Percentiles rank a stretch among this genome's conserved stretches.
Conservation (phyloP, 495 filamentous ascomycete genomes). For the Aspergillus campestris region DNA sequence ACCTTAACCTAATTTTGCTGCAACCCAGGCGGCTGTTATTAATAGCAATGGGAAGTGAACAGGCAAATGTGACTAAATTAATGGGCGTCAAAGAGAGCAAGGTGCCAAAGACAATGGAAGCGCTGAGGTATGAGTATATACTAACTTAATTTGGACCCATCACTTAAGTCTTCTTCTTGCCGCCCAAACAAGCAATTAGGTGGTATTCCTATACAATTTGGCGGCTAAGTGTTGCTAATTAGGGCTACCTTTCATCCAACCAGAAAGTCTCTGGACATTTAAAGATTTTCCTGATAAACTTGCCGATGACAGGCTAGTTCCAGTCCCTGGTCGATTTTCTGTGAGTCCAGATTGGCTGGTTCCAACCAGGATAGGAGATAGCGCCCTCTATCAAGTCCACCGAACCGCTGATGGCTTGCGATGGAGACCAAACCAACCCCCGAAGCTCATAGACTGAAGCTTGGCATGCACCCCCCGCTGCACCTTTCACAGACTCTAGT, state of each 20-base stretch:
- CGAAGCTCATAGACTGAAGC: conserved; percentile 8
- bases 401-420: conserved; percentile 9
- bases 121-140: too few relatives aligned
- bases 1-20: background rate
- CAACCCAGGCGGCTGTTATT: conserved; percentile 1
- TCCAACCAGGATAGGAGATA: conserved; percentile 2
- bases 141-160: too few relatives aligned
- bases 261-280: background rate
- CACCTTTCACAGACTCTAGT: conserved; percentile 2
- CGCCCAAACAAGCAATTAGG: conserved; percentile 4
- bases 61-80: background rate
- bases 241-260: background rate
- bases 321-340: too few relatives aligned
- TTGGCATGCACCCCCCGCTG: conserved; percentile 8
- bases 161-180: too few relatives aligned
- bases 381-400: background rate
- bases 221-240: conserved; percentile 24
- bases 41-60: conserved; percentile 2
- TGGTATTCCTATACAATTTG: background rate
- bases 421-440: background rate
- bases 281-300: background rate
- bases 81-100: background rate
- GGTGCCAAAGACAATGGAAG: too few relatives aligned
- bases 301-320: too few relatives aligned
- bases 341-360: conserved; percentile 2